Evolutionary conservation across 1,284 basidiomycete genomes (phyloP), one percentile per base, ranked within the genome.

Genomic region (Cryptococcus maquisensis): DNA sequence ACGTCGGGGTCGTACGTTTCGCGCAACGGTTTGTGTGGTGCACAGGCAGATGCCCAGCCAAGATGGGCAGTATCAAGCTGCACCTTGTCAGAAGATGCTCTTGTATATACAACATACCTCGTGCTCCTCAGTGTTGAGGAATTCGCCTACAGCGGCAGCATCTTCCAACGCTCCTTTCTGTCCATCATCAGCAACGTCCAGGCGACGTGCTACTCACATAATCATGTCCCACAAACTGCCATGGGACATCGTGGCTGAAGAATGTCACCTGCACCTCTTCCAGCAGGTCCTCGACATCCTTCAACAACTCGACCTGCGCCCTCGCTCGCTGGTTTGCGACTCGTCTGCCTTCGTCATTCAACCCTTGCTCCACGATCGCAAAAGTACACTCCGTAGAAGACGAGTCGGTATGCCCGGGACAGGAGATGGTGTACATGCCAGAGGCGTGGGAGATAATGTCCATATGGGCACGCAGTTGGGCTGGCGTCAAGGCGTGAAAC

Each of bases 211-310:
- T 10, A 70, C 72, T 67, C 62, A 74, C 71, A 51, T 69, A 69
- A 59, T 72, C 71, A 55, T 75, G 65, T 7, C 71, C 72, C 7
- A 71, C 67, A 59, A 75, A 73, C 49, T 75, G 72, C 64, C 67
- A 73, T 7, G 73, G 73, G 16, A 63, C 70, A 60, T 75, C 73
- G 57, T 74, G 69, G 45, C 61, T 64, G 49, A 66, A 73, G 45
- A 72, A 71, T 12, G 68, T 66, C 20, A 66, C 69, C 21, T 67
- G 56, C 35, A 72, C 57, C 37, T 63, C 61, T 35, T 72, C 68
- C 38, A 70, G 52, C 38, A 61, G 51, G n/a, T 53, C 54, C 48
- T 68, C 59, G 3, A 74, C 56, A 6, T 62, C 64, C 23, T 61
- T 44, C 43, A 75, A 42, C 8, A 75, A 54, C 4, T 52, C 57